phyloP scores from a whole-genome alignment of 2,329 filamentous ascomycete species.

The Penicillium sp. region DNA sequence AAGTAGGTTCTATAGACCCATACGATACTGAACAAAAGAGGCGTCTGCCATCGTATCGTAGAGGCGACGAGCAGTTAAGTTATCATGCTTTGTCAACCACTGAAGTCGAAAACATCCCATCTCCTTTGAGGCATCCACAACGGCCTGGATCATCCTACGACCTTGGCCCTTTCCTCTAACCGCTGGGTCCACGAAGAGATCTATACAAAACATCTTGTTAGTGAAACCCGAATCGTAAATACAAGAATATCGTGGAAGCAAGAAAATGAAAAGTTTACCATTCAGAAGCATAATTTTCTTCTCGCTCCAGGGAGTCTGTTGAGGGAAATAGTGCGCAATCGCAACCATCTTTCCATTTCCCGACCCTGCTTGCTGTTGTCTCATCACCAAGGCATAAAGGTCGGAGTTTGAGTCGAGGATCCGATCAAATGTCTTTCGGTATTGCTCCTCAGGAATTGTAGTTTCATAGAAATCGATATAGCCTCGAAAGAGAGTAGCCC shows the following conservation, averaged over 20 bases:
- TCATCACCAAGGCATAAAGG: slow-evolving; percentile 8
- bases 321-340: slow-evolving; percentile 12
- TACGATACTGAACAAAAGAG: slow-evolving; percentile 13
- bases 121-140: slow-evolving; percentile 8
- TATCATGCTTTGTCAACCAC: slow-evolving; percentile 14
- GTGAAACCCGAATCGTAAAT: too few relatives aligned
- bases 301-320: slow-evolving; percentile 15
- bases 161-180: slow-evolving; percentile 12
- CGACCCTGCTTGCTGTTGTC: slow-evolving; percentile 1
- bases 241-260: too few relatives aligned
- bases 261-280: neutral
- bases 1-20: slow-evolving; percentile 3
- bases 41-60: slow-evolving; percentile 14
- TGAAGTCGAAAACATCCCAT: slow-evolving; percentile 12
- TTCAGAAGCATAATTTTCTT: slow-evolving; percentile 12
- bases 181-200: slow-evolving; percentile 13
- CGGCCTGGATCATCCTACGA: slow-evolving; percentile 12
- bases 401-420: slow-evolving; percentile 4
- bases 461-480: slow-evolving; percentile 13
- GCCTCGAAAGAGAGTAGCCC: slow-evolving; percentile 5
- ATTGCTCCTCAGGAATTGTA: slow-evolving; percentile 9
- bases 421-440: slow-evolving; percentile 9
- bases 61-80: slow-evolving; percentile 10
- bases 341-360: slow-evolving; percentile 9
- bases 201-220: neutral